A percentile compares a stretch with the other conserved stretches of the same genome.
These are phyloP conservation scores for Backusella tuberculispora DNA, from an alignment of 192 early-diverging fungal species.

Conservation along the genomic window DNA sequence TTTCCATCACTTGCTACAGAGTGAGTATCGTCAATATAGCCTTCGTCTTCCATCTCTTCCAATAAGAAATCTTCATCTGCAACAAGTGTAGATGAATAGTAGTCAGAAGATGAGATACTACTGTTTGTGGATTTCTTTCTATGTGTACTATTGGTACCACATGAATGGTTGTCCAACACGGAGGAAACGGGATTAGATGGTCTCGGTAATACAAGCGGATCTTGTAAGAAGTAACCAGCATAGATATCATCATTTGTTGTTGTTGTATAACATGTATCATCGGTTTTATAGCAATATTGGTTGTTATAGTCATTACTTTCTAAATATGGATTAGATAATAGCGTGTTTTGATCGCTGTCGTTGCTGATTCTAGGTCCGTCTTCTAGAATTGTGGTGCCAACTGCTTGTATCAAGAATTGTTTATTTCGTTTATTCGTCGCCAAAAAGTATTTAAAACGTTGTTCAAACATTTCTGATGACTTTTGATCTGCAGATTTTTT, in stretches of 20 bases:
- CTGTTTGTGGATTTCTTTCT: conserved; percentile 12
- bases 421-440: conserved; percentile 55
- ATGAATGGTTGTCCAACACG: conserved; percentile 9
- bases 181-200: conserved; percentile 14
- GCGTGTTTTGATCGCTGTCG: conserved; percentile 17
- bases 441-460: conserved; percentile 48
- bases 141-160: neutral
- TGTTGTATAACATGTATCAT: conserved; percentile 15
- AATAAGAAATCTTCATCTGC: neutral
- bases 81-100: neutral
- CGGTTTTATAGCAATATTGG: conserved; percentile 9
- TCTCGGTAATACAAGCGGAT: conserved; percentile 9
- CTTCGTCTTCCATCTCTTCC: neutral
- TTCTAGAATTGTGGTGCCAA: conserved; percentile 42
- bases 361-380: neutral
- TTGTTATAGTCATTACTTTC: neutral
- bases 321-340: conserved; percentile 3
- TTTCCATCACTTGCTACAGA: neutral
- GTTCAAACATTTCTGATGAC: conserved; percentile 29
- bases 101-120: neutral
- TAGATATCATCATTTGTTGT: neutral
- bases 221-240: conserved; percentile 1
- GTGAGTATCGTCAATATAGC: neutral
- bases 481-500: conserved; percentile 27
- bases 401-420: conserved; percentile 50